phyloP scores from a whole-genome alignment of 2,329 filamentous ascomycete genomes.

The Fusarium citri region DNA sequence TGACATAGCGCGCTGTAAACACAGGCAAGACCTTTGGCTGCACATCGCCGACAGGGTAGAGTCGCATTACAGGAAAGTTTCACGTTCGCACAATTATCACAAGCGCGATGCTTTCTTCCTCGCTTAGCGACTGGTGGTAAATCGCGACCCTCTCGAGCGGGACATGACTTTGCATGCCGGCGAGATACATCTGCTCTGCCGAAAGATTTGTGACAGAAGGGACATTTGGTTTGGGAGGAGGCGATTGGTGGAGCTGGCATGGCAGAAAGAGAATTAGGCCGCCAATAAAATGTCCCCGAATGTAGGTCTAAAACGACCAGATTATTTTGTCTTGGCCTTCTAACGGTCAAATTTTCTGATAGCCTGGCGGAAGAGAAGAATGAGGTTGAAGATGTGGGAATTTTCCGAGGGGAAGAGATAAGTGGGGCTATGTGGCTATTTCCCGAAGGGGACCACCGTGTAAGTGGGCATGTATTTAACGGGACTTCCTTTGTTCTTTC shows the following conservation, averaged over 20 bases:
- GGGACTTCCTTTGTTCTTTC: neutral
- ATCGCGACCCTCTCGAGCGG: conserved; percentile 1
- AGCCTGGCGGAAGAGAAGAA: neutral
- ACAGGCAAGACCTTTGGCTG: neutral
- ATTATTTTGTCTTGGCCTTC: too few relatives aligned
- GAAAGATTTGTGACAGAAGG: conserved; percentile 31
- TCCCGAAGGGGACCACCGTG: conserved; percentile 1
- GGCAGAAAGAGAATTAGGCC: too few relatives aligned
- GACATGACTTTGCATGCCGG: conserved; percentile 26
- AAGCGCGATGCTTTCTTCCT: conserved; percentile 31
- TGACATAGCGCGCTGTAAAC: conserved; percentile 26
- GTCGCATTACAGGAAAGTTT: conserved; percentile 22
- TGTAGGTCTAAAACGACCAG: too few relatives aligned
- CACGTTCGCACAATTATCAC: neutral
- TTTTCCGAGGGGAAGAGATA: conserved; percentile 18
- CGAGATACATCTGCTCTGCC: conserved; percentile 25
- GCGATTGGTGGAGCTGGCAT: neutral
- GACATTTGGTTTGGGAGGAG: neutral
- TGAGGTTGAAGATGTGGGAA: conserved; percentile 24
- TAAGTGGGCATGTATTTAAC: neutral
- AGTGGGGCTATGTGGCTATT: conserved; percentile 28
- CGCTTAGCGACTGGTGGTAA: conserved; percentile 20
- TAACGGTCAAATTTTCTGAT: too few relatives aligned
- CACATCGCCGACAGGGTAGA: conserved; percentile 15
- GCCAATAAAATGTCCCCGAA: too few relatives aligned